These are phyloP conservation scores for Rhododendron ferrugineum DNA, from an alignment of 148 eudicot genomes.

Conservation along the genomic window DNA sequence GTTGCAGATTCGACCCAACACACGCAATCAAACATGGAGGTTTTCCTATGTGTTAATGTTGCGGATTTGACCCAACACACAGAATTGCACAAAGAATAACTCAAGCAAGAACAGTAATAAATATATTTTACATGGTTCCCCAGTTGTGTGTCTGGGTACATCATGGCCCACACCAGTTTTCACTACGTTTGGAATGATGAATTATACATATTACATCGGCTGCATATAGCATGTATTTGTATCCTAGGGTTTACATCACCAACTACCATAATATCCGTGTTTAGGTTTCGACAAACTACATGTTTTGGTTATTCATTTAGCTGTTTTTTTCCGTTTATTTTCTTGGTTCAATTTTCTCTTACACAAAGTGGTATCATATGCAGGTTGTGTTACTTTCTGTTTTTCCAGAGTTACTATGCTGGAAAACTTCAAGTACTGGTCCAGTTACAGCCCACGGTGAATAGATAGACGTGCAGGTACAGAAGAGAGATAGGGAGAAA, in stretches of 20 bases:
- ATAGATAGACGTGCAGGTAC: not conserved
- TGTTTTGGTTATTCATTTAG: not conserved
- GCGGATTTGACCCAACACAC: not conserved
- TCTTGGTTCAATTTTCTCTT: not conserved
- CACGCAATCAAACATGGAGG: not conserved
- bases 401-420: not conserved
- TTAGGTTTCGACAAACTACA: not conserved
- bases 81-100: not conserved
- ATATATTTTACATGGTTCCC: not conserved
- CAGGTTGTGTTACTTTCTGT: not conserved
- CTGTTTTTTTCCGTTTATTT: not conserved
- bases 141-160: not conserved
- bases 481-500: not conserved
- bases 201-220: not conserved
- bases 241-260: not conserved
- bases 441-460: conserved; percentile 4
- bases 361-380: not conserved
- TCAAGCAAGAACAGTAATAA: not conserved
- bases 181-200: not conserved
- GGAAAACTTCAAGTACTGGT: not conserved
- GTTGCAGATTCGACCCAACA: not conserved
- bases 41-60: not conserved
- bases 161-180: not conserved
- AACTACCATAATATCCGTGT: not conserved
- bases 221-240: not conserved